These are phyloP conservation scores for Lasiodiplodia gonubiensis DNA, from an alignment of 2,329 filamentous ascomycete species.

Conservation along the genomic window DNA sequence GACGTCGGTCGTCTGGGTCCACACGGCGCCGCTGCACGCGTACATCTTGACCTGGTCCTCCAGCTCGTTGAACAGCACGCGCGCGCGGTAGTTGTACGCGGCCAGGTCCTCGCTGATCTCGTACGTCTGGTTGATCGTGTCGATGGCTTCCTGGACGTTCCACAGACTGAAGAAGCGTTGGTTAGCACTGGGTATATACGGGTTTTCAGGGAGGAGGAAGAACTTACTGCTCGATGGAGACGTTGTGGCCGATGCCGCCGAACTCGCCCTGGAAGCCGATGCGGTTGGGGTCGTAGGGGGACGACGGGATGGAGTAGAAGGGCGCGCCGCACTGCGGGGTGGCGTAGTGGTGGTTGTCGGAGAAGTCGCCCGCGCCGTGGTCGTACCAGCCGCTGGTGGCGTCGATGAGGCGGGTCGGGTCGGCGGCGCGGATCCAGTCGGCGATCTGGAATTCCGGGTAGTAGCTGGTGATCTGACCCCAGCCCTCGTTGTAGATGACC, in stretches of 20 bases:
- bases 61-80: slow-evolving; percentile 57
- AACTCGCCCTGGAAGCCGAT: slow-evolving; percentile 76
- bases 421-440: slow-evolving; percentile 60
- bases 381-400: slow-evolving; percentile 70
- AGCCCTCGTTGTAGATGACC: slow-evolving; percentile 76
- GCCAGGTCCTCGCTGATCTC: slow-evolving; percentile 65
- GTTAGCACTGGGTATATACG: no score
- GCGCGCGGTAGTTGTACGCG: slow-evolving; percentile 70
- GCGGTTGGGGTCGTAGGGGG: slow-evolving; percentile 62
- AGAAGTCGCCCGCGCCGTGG: slow-evolving; percentile 69
- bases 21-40: slow-evolving; percentile 70
- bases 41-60: slow-evolving; percentile 59
- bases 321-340: slow-evolving; percentile 74
- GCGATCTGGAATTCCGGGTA: slow-evolving; percentile 65
- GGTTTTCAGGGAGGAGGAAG: not conserved
- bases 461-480: slow-evolving; percentile 63
- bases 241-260: slow-evolving; percentile 70
- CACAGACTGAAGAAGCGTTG: no score
- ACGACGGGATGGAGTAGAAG: slow-evolving; percentile 65
- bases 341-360: slow-evolving; percentile 74
- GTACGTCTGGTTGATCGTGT: slow-evolving; percentile 69
- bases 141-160: slow-evolving; percentile 65
- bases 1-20: slow-evolving; percentile 77
- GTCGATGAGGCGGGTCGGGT: slow-evolving; percentile 69
- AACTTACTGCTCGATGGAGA: slow-evolving; percentile 64